These are phyloP conservation scores for Neurospora sp. DNA, from an alignment of 495 filamentous ascomycete genomes.

Conservation along the genomic window DNA sequence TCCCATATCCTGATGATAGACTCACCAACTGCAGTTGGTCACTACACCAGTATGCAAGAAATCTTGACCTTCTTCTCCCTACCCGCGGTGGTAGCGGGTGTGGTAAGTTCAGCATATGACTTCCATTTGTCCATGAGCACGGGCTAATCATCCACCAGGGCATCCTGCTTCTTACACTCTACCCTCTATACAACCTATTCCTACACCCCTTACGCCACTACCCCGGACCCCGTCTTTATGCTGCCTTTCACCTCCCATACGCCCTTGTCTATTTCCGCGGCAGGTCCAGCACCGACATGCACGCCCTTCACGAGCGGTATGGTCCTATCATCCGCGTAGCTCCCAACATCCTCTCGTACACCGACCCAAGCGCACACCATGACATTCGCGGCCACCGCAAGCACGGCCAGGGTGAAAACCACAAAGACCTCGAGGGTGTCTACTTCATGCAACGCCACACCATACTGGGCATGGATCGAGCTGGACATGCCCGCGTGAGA, in stretches of 20 bases:
- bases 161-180: not conserved
- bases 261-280: slow-evolving; percentile 11
- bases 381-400: slow-evolving; percentile 46
- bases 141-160: not conserved
- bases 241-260: slow-evolving; percentile 29
- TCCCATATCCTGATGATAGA: no score
- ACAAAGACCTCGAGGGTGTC: slow-evolving; percentile 26
- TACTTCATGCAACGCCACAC: slow-evolving; percentile 5
- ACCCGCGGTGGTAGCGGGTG: no score
- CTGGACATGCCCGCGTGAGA: slow-evolving; percentile 31
- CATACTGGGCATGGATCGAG: slow-evolving; percentile 21
- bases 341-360: slow-evolving; percentile 48
- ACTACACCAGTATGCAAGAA: no score
- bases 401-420: slow-evolving; percentile 16
- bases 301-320: slow-evolving; percentile 37
- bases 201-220: slow-evolving; percentile 40
- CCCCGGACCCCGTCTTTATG: slow-evolving; percentile 39
- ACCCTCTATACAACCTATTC: slow-evolving; percentile 37
- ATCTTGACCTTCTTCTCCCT: no score
- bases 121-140: no score
- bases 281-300: slow-evolving; percentile 3
- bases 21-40: no score
- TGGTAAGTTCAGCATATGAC: no score
- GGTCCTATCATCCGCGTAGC: slow-evolving; percentile 45
- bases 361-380: slow-evolving; percentile 39